Conservation (phyloP, 2,329 filamentous ascomycete genomes). For the Metarhizium humberi region DNA sequence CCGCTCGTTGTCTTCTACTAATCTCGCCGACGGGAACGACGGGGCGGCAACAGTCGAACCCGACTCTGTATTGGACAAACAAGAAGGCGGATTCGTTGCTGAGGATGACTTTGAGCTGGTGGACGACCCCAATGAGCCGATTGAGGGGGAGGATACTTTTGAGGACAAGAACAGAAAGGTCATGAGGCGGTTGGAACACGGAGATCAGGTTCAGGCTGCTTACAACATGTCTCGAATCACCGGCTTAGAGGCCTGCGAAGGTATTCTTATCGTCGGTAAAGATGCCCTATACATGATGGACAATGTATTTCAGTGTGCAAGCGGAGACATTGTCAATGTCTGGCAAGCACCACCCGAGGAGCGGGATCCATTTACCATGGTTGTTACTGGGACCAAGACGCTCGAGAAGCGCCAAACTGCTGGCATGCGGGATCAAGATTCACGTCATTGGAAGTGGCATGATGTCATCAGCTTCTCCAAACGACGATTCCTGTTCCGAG, state of each 20-base stretch:
- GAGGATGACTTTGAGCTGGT: slow-evolving; percentile 96
- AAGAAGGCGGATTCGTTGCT: slow-evolving; percentile 22
- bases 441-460: slow-evolving; percentile 85
- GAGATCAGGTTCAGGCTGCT: slow-evolving; percentile 85
- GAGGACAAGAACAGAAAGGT: slow-evolving; percentile 98
- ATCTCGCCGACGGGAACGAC: slow-evolving; percentile 13
- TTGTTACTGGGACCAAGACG: slow-evolving; percentile 63
- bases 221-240: slow-evolving; percentile 94
- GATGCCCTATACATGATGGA: slow-evolving; percentile 90
- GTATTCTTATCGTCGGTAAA: slow-evolving; percentile 86
- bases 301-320: slow-evolving; percentile 88
- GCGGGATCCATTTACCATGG: slow-evolving; percentile 88
- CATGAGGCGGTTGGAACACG: slow-evolving; percentile 83
- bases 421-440: slow-evolving; percentile 60
- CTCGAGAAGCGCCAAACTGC: slow-evolving; percentile 51
- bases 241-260: slow-evolving; percentile 87
- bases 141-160: slow-evolving; percentile 65
- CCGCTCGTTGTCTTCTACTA: slow-evolving; percentile 11
- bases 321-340: slow-evolving; percentile 94
- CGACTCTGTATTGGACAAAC: slow-evolving; percentile 13
- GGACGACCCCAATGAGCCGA: slow-evolving; percentile 79
- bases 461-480: slow-evolving; percentile 96
- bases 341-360: slow-evolving; percentile 90
- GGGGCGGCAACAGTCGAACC: slow-evolving; percentile 10
- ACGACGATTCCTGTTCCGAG: slow-evolving; percentile 85